phyloP scores from a whole-genome alignment of 2,329 filamentous ascomycete species.

The Alternaria incomplexa region DNA sequence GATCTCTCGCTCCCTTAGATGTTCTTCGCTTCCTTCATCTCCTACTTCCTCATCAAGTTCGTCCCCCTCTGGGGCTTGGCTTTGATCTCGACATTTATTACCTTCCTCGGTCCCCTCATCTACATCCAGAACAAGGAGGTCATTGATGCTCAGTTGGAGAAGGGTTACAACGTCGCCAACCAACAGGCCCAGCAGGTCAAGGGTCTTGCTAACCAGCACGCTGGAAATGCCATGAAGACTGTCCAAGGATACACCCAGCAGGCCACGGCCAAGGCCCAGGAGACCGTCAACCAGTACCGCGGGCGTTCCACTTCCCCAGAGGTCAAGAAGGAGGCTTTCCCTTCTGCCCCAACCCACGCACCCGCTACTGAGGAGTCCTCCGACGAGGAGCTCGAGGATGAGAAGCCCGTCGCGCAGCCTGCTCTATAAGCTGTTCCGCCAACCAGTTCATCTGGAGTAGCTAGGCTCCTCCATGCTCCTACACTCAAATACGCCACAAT shows the following conservation, averaged over 20 bases:
- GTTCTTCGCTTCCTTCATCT: constrained; percentile 63
- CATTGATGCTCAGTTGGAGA: constrained; percentile 66
- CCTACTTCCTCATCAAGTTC: constrained; percentile 71
- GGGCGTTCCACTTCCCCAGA: constrained; percentile 47
- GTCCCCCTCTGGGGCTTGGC: constrained; percentile 69
- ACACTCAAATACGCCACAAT: background rate
- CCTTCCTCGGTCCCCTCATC: constrained; percentile 66
- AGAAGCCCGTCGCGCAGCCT: constrained; percentile 32
- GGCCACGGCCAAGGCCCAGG: constrained; percentile 66
- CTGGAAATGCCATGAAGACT: constrained; percentile 62
- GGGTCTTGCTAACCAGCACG: constrained; percentile 66
- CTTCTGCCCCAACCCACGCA: constrained; percentile 23
- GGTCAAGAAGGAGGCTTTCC: constrained; percentile 26
- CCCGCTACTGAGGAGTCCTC: constrained; percentile 11
- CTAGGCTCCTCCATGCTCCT: background rate
- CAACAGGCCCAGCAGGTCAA: constrained; percentile 66
- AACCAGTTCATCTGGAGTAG: background rate
- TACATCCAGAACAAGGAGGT: constrained; percentile 70
- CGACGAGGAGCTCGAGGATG: constrained; percentile 10
- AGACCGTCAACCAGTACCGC: constrained; percentile 51
- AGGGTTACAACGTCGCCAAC: constrained; percentile 60
- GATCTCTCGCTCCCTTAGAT: constrained; percentile 51
- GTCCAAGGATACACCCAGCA: constrained; percentile 66
- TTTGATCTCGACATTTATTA: constrained; percentile 61
- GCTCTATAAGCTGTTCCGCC: constrained; percentile 26